Base-by-base conservation (phyloP, 139 green algal genomes). In the Coccomyxa sp. region DNA sequence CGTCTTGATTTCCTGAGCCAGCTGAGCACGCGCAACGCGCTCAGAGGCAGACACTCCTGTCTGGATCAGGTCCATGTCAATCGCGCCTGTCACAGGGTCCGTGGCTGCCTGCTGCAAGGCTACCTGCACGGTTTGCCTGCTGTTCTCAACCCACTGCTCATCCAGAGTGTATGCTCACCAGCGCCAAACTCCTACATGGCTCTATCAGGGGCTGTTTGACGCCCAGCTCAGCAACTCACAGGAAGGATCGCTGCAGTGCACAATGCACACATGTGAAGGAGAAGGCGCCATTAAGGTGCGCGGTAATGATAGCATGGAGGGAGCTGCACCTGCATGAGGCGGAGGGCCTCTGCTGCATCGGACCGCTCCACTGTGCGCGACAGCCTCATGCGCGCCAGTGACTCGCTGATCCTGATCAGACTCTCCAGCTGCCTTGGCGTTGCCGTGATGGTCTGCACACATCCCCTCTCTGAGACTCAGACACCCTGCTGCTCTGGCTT, bases 381-480 rank as follows among this genome's bases (percentile, higher is more conserved):
- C 75, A 95, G 86, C 36, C 83, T 79, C 92, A 98, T 97, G 75
- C 91, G 87, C 12, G 95, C 94, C 39, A 94, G 82, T 3, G 91
- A 86, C 86, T 98, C 93, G 27, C 83, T 88, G 50, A 98, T 82
- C 34, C 96, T 89, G 74, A 99, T 34, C 34, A 97, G 86, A 7
- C 87, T 91, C 90, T 98, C 95, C 70, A 98, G 89, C 90, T 98
- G 95, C 29, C 96, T 89, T 0, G 96, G 94, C 0, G 96, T 99
- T 41, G 96, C 95, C 22, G 90, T 92, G 77, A 97, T 92, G 38
- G 87, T 84, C 84, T 94, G 81, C 76, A 34, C 27, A 22, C 50
- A 64, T 31, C 5, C 50, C 50, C 18, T 64, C 50, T 64, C 50
- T 31, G 50, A 64, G 18, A 6, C n/a, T n/a, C n/a, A n/a, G n/a